Percentiles rank a stretch among this genome's conserved stretches.
Evolutionary conservation across 306 rosid genomes (phyloP).

Genomic region (Pterocarpus macrocarpus): DNA sequence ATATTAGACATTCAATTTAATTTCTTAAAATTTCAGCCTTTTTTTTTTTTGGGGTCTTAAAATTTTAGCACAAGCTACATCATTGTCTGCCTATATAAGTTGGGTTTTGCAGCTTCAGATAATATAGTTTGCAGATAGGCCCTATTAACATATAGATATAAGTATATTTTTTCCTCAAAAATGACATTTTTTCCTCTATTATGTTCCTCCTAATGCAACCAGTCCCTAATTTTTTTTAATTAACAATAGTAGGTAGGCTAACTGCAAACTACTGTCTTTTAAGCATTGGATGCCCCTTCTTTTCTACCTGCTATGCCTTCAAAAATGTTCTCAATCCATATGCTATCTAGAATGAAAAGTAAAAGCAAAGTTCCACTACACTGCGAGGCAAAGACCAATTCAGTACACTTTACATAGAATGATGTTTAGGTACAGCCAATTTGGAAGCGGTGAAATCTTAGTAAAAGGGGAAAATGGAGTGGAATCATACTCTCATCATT

Average conservation of each 20-base stretch:
- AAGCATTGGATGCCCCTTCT: slow-evolving; percentile 62
- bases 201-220: not conserved
- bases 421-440: no score
- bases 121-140: not conserved
- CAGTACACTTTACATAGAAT: not conserved
- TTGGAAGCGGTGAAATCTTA: not conserved
- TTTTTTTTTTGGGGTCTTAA: no score
- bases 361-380: slow-evolving; percentile 29
- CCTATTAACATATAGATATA: not conserved
- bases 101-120: not conserved
- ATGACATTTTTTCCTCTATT: no score
- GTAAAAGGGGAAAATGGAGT: not conserved
- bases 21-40: no score
- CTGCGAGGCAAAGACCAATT: not conserved
- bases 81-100: no score
- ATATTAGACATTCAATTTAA: not conserved
- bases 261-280: slow-evolving; percentile 41
- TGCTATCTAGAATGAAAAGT: slow-evolving; percentile 35
- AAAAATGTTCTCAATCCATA: slow-evolving; percentile 28
- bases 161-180: not conserved
- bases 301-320: slow-evolving; percentile 37
- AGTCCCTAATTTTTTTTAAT: not conserved
- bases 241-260: slow-evolving; percentile 27
- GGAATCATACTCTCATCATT: not conserved
- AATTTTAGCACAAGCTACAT: not conserved